A percentile compares a stretch with the other conserved stretches of the same genome.
These are phyloP conservation scores for Auxenochlorella pyrenoidosa DNA, from an alignment of 139 green algal species.

Conservation along the genomic window DNA sequence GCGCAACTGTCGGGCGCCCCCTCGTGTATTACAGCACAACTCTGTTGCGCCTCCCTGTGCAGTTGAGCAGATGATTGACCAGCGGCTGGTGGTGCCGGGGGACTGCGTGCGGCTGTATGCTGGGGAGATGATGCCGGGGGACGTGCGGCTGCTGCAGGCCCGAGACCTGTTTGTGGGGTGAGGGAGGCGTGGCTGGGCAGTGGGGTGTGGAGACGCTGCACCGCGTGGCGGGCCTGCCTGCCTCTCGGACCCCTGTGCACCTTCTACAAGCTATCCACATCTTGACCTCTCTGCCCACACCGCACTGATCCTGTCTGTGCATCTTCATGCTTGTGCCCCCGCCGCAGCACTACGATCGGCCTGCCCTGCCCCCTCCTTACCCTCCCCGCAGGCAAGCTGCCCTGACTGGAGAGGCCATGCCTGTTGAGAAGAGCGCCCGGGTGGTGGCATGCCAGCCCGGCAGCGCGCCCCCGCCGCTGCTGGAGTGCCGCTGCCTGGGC, in stretches of 20 bases:
- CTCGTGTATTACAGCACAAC: too few species aligned
- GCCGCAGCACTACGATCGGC: not conserved
- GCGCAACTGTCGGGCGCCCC: too few species aligned
- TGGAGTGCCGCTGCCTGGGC: constrained; percentile 24
- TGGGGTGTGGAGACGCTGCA: too few species aligned
- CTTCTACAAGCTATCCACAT: too few species aligned
- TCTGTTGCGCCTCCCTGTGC: not conserved
- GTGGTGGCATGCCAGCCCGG: not conserved
- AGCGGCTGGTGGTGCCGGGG: constrained; percentile 24
- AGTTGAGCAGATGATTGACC: not conserved
- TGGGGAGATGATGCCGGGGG: constrained; percentile 23
- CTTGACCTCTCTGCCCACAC: too few species aligned
- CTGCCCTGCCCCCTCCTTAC: not conserved
- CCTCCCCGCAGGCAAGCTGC: constrained; percentile 7
- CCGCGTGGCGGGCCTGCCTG: too few species aligned
- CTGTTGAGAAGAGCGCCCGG: not conserved
- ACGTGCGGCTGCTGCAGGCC: constrained; percentile 22
- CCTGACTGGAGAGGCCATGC: constrained; percentile 38
- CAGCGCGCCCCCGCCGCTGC: not conserved
- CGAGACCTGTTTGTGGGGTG: constrained; percentile 25
- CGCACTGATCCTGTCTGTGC: too few species aligned
- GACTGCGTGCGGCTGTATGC: constrained; percentile 28
- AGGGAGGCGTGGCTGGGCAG: not conserved
- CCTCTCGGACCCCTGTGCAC: too few species aligned
- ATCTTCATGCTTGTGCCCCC: too few species aligned